A percentile compares a stretch with the other conserved stretches of the same genome.
phyloP scores from a whole-genome alignment of 441 rosid genomes.

The Populus hybrid region DNA sequence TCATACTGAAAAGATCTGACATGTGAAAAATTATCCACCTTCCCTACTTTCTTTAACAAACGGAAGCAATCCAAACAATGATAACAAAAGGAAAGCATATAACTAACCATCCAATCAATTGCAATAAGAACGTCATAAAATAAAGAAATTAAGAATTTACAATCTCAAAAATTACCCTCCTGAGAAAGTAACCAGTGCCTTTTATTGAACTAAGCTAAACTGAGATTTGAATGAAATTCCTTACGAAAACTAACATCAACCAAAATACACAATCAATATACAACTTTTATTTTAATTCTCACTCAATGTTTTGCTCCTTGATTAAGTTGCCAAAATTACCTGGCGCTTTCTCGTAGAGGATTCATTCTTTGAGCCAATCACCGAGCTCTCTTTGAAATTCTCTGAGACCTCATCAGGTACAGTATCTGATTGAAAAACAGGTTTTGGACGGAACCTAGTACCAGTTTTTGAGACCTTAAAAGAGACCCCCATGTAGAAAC shows the following conservation, averaged over 20 bases:
- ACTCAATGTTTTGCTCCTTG: not conserved
- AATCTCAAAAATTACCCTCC: not conserved
- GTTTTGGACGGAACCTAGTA: slow-evolving; percentile 55
- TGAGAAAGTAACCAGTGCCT: not conserved
- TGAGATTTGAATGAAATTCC: not conserved
- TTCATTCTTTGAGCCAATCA: slow-evolving; percentile 21
- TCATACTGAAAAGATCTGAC: not conserved
- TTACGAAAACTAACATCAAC: not conserved
- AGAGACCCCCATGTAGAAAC: slow-evolving; percentile 62
- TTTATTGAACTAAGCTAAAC: not conserved
- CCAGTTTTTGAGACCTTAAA: slow-evolving; percentile 83
- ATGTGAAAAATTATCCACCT: not conserved
- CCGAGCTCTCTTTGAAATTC: slow-evolving; percentile 33
- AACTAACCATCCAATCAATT: not conserved
- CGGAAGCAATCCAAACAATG: not conserved
- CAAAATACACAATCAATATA: not conserved
- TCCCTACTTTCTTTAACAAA: not conserved
- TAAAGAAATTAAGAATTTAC: not conserved
- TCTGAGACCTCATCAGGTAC: slow-evolving; percentile 34
- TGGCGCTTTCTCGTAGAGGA: slow-evolving; percentile 29
- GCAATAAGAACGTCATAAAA: not conserved
- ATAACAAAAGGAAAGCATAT: not conserved
- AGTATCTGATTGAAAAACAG: slow-evolving; percentile 37
- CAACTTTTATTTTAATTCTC: not conserved
- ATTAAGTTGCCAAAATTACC: slow-evolving; percentile 33